Base-by-base conservation (phyloP, 352 stramenopile genomes). In the Globisporangium cylindrosporum region DNA sequence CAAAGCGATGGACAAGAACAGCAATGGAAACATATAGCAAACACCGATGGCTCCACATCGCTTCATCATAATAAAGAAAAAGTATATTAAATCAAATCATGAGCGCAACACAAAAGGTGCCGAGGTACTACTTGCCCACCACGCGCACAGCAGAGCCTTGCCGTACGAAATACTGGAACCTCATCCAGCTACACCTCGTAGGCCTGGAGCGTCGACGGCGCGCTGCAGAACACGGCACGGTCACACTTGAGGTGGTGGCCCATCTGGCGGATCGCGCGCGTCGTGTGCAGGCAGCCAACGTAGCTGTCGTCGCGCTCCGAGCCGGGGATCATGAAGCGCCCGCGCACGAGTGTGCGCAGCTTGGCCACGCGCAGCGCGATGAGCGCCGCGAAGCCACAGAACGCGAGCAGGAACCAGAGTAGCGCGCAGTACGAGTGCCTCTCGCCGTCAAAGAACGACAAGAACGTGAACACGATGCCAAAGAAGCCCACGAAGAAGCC, bases 221-320 rank as follows among this genome's bases (percentile, higher is more conserved):
- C 43, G 24, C 34, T 22, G 48, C 62, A 67, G 62, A 67, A 60
- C 27, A 60, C 48, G 12, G 48, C 62, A 36, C 62, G 62, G 62
- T 67, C 62, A 29, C 62, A 67, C 49, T 66, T 57, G 22, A 66
- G 41, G 25, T 66, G 60, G 41, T 56, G 41, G 60, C 43, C 60
- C 60, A 66, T 66, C 43, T 66, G 60, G 29, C 60, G 60, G 38
- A 66, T 56, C 48, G 43, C 60, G 48, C 38, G 60, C 24, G 43
- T 57, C 18, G 60, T 38, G 43, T 66, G 60, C 18, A 41, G 7
- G 43, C 38, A 66, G 15, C 38, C 43, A 20, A 66, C 43, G 29
- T 57, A 56, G 38, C 38, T 10, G 29, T 66, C 60, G 24, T 66
- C 60, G 12, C 24, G 27, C 24, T 36, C 38, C 41, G 60, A 66